phyloP scores from a whole-genome alignment of 306 rosid genomes.

The Potentilla sterilis region DNA sequence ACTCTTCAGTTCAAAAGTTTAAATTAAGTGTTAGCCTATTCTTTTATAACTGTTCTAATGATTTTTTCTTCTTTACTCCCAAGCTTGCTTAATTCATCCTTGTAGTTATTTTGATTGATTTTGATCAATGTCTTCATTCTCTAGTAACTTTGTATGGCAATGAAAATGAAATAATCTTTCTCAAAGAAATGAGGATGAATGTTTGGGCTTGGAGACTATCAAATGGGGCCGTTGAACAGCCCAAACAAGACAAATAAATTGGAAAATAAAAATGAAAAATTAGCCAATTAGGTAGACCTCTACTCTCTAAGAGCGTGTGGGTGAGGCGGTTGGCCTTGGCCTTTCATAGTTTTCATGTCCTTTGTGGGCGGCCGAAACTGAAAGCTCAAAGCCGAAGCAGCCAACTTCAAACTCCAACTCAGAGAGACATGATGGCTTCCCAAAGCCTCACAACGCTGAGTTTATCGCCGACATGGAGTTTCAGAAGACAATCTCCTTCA shows the following conservation, averaged over 20 bases:
- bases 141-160: neutral
- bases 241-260: neutral
- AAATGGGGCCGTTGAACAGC: neutral
- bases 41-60: no score
- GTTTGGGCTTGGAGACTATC: neutral
- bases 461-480: neutral
- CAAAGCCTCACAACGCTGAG: slow-evolving; percentile 6
- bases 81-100: neutral
- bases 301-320: neutral
- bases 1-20: neutral
- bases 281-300: no score
- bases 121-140: no score
- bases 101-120: no score
- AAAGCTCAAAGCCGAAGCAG: slow-evolving; percentile 3
- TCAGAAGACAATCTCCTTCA: slow-evolving; percentile 1
- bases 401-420: slow-evolving; percentile 1
- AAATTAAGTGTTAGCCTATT: no score
- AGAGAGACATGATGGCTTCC: slow-evolving; percentile 3
- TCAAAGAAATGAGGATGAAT: no score
- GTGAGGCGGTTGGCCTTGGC: slow-evolving; percentile 24
- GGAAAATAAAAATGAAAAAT: neutral
- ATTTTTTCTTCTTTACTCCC: neutral
- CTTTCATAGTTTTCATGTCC: neutral
- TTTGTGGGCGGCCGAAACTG: slow-evolving; percentile 10
- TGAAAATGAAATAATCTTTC: neutral